These are phyloP conservation scores for Lindgomyces ingoldianus DNA, from an alignment of 495 filamentous ascomycete genomes.

Conservation along the genomic window DNA sequence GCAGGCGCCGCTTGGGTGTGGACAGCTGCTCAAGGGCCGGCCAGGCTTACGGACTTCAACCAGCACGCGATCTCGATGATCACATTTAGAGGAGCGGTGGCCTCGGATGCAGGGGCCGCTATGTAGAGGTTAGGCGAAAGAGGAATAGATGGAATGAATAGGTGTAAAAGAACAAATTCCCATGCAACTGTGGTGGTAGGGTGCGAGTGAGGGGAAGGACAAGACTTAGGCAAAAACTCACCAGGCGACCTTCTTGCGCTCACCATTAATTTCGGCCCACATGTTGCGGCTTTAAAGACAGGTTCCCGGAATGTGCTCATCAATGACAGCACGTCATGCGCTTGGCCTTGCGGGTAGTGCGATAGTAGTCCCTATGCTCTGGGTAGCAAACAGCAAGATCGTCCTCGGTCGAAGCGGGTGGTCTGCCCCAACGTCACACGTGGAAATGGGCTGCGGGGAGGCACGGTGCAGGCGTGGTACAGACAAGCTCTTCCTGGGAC, in stretches of 20 bases:
- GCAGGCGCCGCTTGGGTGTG: constrained; percentile 66
- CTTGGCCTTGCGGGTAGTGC: neutral
- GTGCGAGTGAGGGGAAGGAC: neutral
- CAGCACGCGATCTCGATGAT: constrained; percentile 72
- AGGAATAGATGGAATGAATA: neutral
- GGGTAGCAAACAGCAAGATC: constrained; percentile 5
- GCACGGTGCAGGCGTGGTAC: constrained; percentile 15
- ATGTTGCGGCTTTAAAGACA: constrained; percentile 12
- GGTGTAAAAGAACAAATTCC: too few relatives aligned
- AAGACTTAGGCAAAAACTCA: too few relatives aligned
- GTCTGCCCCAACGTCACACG: constrained; percentile 2
- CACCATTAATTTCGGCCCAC: constrained; percentile 36
- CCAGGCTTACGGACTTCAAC: constrained; percentile 79
- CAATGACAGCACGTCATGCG: constrained; percentile 9
- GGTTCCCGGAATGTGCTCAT: constrained; percentile 21
- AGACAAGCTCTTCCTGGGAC: neutral
- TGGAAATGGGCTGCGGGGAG: constrained; percentile 22
- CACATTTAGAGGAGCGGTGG: constrained; percentile 83
- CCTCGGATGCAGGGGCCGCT: constrained; percentile 85
- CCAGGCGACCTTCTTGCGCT: constrained; percentile 42
- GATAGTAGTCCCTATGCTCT: constrained; percentile 20
- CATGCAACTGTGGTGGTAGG: too few relatives aligned
- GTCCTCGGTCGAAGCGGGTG: constrained; percentile 1
- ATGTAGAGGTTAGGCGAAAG: constrained; percentile 33
- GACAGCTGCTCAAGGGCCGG: constrained; percentile 73